Evolutionary conservation across 1,284 basidiomycete genomes (phyloP), one percentile per base, ranked within the genome.

Genomic region (Agaricales sp.): DNA sequence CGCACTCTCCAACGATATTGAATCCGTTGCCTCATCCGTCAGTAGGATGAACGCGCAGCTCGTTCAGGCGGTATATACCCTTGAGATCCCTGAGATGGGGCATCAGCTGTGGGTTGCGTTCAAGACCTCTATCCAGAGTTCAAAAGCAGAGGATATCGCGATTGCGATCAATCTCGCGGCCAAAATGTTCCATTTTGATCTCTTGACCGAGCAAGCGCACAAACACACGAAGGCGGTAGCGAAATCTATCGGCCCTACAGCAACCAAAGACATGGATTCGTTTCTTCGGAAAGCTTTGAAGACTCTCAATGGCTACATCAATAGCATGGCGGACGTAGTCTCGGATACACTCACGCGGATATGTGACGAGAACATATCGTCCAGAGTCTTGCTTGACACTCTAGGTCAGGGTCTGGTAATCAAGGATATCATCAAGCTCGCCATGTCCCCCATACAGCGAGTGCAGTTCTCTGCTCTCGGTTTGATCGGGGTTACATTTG

Each of bases 361-460:
- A 19, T 43, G 77, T 51, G 73, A 79, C 11, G 78, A 87, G 55
- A 72, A 76, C 54, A 77, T 73, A 46, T 62, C 74, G 3, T 70
- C 78, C 1, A 57, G 69, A 11, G 60, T 71, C 22, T 67, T 81
- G 4, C 63, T 74, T 38, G 64, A 73, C 4, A 63, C 90, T 21
- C 70, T 90, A 49, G 61, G 65, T 35, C 68, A 65, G 22, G 66
- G 73, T 0, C 71, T 69, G 13, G 69, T 80, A 14, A 76, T 77
- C 2, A 74, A 76, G 56, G 65, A 80, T 38, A 66, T 84, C 37
- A 75, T 84, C 51, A 63, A 73, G 18, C 71, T 94, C 23, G 78
- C 93, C 60, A 68, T 96, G 30, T 95, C 90, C 6, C 92, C 93
- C 0, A 73, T 83, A 13, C 80, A 84, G 20, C 73, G 77, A 8